These are phyloP conservation scores for Alternaria sp. DNA, from an alignment of 2,329 filamentous ascomycete genomes.

Conservation along the genomic window DNA sequence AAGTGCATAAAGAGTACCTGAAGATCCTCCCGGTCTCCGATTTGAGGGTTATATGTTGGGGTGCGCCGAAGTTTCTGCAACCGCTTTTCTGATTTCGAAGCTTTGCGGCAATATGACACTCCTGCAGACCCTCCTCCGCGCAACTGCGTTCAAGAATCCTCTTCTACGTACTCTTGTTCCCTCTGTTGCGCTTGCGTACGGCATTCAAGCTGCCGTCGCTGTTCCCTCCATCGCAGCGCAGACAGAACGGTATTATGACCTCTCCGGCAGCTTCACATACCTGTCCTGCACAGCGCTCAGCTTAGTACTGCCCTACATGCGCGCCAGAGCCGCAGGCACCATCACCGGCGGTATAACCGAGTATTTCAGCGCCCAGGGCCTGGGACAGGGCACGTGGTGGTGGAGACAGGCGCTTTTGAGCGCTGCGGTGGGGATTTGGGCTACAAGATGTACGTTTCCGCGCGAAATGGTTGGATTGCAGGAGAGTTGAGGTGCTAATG, in stretches of 20 bases:
- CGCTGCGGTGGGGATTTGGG: constrained; percentile 67
- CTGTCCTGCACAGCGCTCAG: constrained; percentile 68
- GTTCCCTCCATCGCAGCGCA: constrained; percentile 66
- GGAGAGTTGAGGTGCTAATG: neutral
- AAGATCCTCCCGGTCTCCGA: neutral
- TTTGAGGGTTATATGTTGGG: neutral
- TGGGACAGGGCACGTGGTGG: constrained; percentile 52
- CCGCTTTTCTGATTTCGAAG: neutral
- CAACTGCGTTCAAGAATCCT: constrained; percentile 67
- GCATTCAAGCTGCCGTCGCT: constrained; percentile 67
- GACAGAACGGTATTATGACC: constrained; percentile 72
- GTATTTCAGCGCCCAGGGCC: constrained; percentile 34
- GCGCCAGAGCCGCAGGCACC: constrained; percentile 59
- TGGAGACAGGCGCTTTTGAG: constrained; percentile 67
- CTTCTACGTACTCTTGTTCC: constrained; percentile 69
- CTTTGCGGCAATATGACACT: constrained; percentile 28
- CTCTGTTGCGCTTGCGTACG: constrained; percentile 66
- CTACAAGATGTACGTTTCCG: constrained; percentile 58
- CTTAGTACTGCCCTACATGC: constrained; percentile 65
- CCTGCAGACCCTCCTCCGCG: constrained; percentile 60
- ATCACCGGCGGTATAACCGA: constrained; percentile 45
- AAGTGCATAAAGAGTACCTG: neutral
- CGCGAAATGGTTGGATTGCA: neutral
- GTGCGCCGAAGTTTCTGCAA: neutral
- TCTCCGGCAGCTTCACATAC: constrained; percentile 70